Conservation (phyloP, 1,284 basidiomycete genomes). For the Sanghuangporus sanghuang region DNA sequence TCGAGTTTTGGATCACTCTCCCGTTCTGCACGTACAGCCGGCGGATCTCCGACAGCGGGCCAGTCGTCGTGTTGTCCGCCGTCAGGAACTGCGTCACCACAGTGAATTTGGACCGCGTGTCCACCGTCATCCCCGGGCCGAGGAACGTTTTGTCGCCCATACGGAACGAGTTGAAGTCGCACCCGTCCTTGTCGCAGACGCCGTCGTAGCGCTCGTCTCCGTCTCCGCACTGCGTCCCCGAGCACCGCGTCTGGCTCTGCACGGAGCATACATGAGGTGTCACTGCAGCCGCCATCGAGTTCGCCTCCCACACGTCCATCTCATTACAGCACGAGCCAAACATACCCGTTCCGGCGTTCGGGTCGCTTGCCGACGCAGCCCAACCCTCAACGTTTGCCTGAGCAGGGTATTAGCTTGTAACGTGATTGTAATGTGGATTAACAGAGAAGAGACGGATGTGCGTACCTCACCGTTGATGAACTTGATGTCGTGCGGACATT, state of each 20-base stretch:
- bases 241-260: constrained; percentile 21
- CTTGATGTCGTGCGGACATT: constrained; percentile 53
- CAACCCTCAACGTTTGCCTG: constrained; percentile 24
- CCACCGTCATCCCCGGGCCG: constrained; percentile 23
- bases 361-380: constrained; percentile 19
- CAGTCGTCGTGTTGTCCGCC: constrained; percentile 37
- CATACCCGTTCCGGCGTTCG: constrained; percentile 23
- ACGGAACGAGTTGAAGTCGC: constrained; percentile 29
- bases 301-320: constrained; percentile 27
- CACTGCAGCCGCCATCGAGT: constrained; percentile 25
- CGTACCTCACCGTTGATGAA: constrained; percentile 48
- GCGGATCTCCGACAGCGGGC: constrained; percentile 46
- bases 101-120: constrained; percentile 37
- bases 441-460: no score
- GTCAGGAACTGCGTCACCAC: constrained; percentile 54
- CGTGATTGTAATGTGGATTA: no score
- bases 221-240: constrained; percentile 18
- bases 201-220: constrained; percentile 18
- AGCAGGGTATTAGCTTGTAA: no score
- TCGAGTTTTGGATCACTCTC: constrained; percentile 42
- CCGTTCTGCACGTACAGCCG: constrained; percentile 51
- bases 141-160: constrained; percentile 24
- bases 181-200: constrained; percentile 25
- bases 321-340: constrained; percentile 24
- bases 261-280: constrained; percentile 25